Base-by-base conservation (phyloP, 495 filamentous ascomycete species). In the Rhypophila decipiens region DNA sequence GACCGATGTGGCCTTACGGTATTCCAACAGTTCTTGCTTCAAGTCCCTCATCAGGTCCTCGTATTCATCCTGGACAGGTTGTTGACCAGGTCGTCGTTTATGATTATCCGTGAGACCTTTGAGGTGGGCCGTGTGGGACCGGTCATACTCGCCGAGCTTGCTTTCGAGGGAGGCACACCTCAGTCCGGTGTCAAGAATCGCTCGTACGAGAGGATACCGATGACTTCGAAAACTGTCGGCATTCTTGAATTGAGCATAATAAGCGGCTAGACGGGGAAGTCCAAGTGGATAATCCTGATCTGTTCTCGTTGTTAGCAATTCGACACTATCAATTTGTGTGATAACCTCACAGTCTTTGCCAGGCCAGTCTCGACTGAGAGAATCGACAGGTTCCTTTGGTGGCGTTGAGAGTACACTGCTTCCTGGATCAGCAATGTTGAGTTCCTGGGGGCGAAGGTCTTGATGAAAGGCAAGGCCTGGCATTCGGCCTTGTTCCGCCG, bases 221-320 rank as follows among this genome's bases (percentile, higher is more conserved):
- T 37, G 38, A 17, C 9, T 17, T 8, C 31, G 31, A 21, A 46
- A 37, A 17, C 9, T n/a, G 31, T 17, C 18, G 5, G 15, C 34
- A 23, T 46, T 46, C 19, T 3, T 12, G 31, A 38, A 23, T n/a
- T 46, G 4, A 13, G 13, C 18, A 13, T 22, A 20, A 5, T 23
- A 19, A 3, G 31, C 19, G 15, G 33, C 43, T 1, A 46, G 19
- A 13, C 43, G 18, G 2, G 43, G 19, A 17, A 17, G 38, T 19
- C 43, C 43, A 10, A 33, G 24, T 44, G 42, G 42, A 12, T 46
- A 12, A 12, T 38, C 13, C 15, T 23, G n/a, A 38, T 38, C 34
- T 44, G 5, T 5, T 21, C 15, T 42, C 7, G 36, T 5, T 39
- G 11, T 13, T 21, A 20, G 24, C 18, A 13, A 38, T 17, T 38